Conservation (phyloP, 2,329 filamentous ascomycete genomes). For the Canariomyces notabilis region DNA sequence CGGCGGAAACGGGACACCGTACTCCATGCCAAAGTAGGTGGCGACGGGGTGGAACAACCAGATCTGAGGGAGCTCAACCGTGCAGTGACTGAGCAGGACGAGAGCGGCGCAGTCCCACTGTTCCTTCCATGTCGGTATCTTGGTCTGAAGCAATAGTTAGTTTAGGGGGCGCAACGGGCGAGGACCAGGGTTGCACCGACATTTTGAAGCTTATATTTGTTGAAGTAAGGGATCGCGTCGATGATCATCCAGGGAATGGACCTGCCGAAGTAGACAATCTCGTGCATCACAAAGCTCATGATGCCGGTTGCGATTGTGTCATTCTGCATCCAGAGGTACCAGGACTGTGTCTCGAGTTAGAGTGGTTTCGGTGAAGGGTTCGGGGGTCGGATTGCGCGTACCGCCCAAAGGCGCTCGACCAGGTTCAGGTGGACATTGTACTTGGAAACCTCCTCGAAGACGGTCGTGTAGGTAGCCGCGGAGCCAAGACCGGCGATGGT, state of each 20-base stretch:
- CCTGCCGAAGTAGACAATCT: conserved; percentile 89
- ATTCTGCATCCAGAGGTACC: conserved; percentile 98
- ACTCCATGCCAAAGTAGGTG: conserved; percentile 84
- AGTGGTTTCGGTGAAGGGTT: conserved; percentile 15
- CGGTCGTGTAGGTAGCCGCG: conserved; percentile 48
- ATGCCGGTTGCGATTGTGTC: conserved; percentile 94
- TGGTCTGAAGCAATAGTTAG: conserved; percentile 44
- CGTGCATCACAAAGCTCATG: conserved; percentile 95
- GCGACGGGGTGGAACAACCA: conserved; percentile 99
- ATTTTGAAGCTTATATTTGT: conserved; percentile 90
- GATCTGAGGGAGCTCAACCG: conserved; percentile 95
- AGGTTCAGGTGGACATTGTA: conserved; percentile 84
- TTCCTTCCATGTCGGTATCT: conserved; percentile 87
- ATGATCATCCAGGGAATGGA: conserved; percentile 89
- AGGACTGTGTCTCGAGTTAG: conserved; percentile 47
- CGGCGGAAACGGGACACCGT: conserved; percentile 82
- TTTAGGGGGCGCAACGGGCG: neutral
- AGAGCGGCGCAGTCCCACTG: conserved; percentile 92
- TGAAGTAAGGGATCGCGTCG: conserved; percentile 80
- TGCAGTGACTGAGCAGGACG: conserved; percentile 92
- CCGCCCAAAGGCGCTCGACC: conserved; percentile 83
- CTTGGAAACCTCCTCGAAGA: conserved; percentile 60
- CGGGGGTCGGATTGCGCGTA: conserved; percentile 36
- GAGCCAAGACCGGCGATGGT: conserved; percentile 43
- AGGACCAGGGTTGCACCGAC: conserved; percentile 42